These are phyloP conservation scores for Euphorbia celastroides DNA, from an alignment of 441 rosid genomes.

Conservation along the genomic window DNA sequence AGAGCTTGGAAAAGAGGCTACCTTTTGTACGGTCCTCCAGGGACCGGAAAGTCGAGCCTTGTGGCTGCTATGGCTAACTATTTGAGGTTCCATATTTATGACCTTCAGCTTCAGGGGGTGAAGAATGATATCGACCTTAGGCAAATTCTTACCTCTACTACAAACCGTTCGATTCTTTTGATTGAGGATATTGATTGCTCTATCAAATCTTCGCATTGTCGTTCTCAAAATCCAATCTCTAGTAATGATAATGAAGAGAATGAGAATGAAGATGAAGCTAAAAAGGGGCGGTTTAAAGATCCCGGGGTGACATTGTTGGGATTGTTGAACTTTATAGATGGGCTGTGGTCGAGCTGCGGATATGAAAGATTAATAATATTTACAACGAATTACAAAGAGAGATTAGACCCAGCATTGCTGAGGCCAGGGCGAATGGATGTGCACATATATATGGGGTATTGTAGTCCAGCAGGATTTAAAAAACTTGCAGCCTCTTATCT, in stretches of 20 bases:
- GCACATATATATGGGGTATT: slow-evolving; percentile 43
- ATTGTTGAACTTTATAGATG: slow-evolving; percentile 47
- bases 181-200: slow-evolving; percentile 37
- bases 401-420: slow-evolving; percentile 38
- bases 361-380: slow-evolving; percentile 52
- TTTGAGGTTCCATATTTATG: slow-evolving; percentile 46
- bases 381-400: slow-evolving; percentile 43
- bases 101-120: slow-evolving; percentile 46
- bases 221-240: not conserved
- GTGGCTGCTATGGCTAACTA: slow-evolving; percentile 57
- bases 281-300: slow-evolving; percentile 14
- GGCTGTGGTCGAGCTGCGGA: slow-evolving; percentile 55
- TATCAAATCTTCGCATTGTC: slow-evolving; percentile 11
- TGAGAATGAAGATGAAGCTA: not conserved
- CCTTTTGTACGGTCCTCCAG: slow-evolving; percentile 52
- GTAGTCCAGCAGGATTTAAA: slow-evolving; percentile 29
- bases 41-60: slow-evolving; percentile 47
- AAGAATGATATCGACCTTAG: slow-evolving; percentile 36
- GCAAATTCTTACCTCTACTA: slow-evolving; percentile 37
- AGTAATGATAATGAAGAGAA: not conserved
- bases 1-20: slow-evolving; percentile 60
- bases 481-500: slow-evolving; percentile 35
- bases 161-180: slow-evolving; percentile 35
- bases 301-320: slow-evolving; percentile 43
- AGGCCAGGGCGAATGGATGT: slow-evolving; percentile 52